Evolutionary conservation across 306 rosid genomes (phyloP).

Genomic region (Adenanthera pavonina): DNA sequence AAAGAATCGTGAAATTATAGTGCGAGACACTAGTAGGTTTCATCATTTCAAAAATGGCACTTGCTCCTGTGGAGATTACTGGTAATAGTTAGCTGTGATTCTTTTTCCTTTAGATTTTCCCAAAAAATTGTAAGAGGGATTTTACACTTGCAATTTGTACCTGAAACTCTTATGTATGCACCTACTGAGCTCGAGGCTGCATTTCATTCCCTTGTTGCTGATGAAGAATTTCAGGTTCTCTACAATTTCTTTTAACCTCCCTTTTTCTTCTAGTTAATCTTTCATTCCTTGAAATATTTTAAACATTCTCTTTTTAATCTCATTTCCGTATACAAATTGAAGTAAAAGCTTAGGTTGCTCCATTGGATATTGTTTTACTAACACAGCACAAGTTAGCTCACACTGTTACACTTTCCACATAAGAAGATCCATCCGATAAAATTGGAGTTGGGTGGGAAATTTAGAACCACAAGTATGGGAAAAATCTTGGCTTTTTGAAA

Average conservation of each 20-base stretch:
- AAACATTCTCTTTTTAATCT: background rate
- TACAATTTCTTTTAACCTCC: background rate
- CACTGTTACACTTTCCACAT: background rate
- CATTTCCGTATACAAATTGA: background rate
- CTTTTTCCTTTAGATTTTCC: slow-evolving; percentile 16
- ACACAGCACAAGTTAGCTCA: background rate
- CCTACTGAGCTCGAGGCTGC: background rate
- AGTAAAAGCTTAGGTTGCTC: background rate
- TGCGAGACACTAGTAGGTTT: slow-evolving; percentile 79
- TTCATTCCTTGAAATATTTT: background rate
- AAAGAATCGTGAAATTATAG: slow-evolving; percentile 59
- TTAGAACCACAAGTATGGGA: background rate
- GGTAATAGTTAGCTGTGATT: slow-evolving; percentile 46
- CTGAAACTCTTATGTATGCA: background rate
- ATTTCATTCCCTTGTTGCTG: background rate
- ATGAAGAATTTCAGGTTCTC: background rate
- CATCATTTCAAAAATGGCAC: slow-evolving; percentile 81
- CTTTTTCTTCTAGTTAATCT: too few relatives aligned
- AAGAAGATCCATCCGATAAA: too few relatives aligned
- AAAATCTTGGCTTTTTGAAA: background rate
- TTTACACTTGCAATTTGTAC: too few relatives aligned
- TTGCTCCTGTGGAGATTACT: slow-evolving; percentile 88
- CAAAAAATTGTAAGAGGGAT: too few relatives aligned
- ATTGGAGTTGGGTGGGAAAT: too few relatives aligned
- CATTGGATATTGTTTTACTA: background rate